A percentile compares a stretch with the other conserved stretches of the same genome.
Conservation (phyloP, 306 rosid species). For the Gillenia trifoliata region DNA sequence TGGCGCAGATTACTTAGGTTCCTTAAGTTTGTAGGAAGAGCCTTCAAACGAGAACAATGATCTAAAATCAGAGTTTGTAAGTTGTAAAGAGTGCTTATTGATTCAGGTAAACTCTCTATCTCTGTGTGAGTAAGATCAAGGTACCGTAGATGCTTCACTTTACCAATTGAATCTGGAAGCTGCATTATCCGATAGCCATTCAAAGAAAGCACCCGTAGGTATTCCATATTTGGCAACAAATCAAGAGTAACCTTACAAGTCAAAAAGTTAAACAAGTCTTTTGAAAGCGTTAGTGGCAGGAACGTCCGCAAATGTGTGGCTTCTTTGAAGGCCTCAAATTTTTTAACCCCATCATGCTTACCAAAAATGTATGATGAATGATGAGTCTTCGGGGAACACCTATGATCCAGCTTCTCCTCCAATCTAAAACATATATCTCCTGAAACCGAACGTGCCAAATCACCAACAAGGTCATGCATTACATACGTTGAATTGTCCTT, state of each 20-base stretch:
- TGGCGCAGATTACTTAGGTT: neutral
- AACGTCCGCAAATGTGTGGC: neutral
- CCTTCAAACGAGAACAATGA: neutral
- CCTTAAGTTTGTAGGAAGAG: neutral
- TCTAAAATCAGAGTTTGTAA: neutral
- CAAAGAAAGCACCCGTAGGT: neutral
- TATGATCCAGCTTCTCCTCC: neutral
- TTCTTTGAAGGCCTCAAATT: neutral
- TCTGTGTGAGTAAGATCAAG: neutral
- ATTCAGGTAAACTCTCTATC: neutral
- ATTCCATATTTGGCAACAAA: neutral
- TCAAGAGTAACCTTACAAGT: neutral
- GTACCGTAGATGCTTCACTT: slow-evolving; percentile 8
- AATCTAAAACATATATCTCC: neutral
- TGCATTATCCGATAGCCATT: neutral
- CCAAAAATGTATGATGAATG: slow-evolving; percentile 10
- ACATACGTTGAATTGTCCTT: neutral
- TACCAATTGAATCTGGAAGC: neutral
- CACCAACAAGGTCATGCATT: slow-evolving; percentile 39
- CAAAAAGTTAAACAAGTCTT: neutral
- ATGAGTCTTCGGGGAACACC: neutral
- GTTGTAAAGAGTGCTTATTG: neutral
- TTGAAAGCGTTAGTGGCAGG: neutral
- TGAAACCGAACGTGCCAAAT: slow-evolving; percentile 18
- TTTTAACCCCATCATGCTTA: fast-evolving